phyloP scores from a whole-genome alignment of 441 rosid genomes.

The Erodium trifolium region DNA sequence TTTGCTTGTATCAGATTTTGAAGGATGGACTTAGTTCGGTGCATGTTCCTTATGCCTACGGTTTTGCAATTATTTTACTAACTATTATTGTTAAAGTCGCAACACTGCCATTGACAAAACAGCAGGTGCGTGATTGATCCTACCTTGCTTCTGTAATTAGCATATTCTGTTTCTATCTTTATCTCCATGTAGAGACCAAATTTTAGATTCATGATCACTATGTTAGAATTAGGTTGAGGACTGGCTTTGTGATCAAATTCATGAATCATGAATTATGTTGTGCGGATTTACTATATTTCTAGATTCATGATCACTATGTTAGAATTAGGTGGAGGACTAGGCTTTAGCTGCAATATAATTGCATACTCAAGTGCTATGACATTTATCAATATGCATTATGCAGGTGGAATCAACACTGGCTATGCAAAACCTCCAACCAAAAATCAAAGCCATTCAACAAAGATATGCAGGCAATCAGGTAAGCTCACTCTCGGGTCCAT shows the following conservation, averaged over 20 bases:
- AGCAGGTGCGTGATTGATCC: constrained; percentile 42
- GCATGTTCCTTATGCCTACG: constrained; percentile 82
- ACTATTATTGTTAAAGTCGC: constrained; percentile 71
- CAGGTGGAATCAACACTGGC: constrained; percentile 94
- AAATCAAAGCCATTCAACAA: constrained; percentile 91
- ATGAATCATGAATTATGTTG: neutral
- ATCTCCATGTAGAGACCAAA: neutral
- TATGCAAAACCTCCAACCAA: constrained; percentile 96
- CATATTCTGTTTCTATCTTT: neutral
- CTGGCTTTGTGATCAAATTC: neutral
- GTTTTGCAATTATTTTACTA: constrained; percentile 81
- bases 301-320: neutral
- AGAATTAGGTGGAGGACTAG: too few relatives aligned
- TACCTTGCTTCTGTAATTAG: neutral
- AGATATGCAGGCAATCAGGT: constrained; percentile 96
- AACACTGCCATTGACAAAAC: constrained; percentile 78
- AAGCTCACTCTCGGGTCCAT: constrained; percentile 9
- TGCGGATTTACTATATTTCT: neutral
- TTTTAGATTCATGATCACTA: neutral
- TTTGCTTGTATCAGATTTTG: constrained; percentile 43
- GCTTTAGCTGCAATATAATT: neutral
- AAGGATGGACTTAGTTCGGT: constrained; percentile 64
- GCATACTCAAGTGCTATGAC: neutral
- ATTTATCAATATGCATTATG: constrained; percentile 14
- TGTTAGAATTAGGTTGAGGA: neutral